A percentile compares a stretch with the other conserved stretches of the same genome.
These are phyloP conservation scores for Curvularia eragrostidis DNA, from an alignment of 2,329 filamentous ascomycete species.

Conservation along the genomic window DNA sequence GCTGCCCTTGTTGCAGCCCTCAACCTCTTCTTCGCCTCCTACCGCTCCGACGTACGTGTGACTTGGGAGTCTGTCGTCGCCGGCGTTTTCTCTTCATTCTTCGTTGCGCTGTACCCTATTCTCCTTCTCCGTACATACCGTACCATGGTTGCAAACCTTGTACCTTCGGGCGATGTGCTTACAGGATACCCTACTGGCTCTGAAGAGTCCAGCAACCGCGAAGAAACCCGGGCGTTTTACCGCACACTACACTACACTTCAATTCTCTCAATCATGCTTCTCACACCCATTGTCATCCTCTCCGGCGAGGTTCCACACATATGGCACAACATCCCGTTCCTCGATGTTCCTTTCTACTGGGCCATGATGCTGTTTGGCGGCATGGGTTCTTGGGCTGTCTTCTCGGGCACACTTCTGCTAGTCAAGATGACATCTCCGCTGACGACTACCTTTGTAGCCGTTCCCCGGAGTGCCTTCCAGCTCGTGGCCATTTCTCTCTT, in stretches of 20 bases:
- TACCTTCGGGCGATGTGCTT: slow-evolving; percentile 55
- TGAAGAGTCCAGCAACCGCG: slow-evolving; percentile 48
- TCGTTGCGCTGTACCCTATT: slow-evolving; percentile 61
- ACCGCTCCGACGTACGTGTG: slow-evolving; percentile 55
- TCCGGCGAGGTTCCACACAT: slow-evolving; percentile 59
- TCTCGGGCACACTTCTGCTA: slow-evolving; percentile 57
- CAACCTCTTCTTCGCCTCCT: slow-evolving; percentile 58
- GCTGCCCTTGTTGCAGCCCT: slow-evolving; percentile 59
- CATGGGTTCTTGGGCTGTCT: slow-evolving; percentile 57
- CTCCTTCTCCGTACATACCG: slow-evolving; percentile 60
- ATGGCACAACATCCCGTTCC: slow-evolving; percentile 60
- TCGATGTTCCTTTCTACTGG: slow-evolving; percentile 64
- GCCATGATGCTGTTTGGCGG: slow-evolving; percentile 59
- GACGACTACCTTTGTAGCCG: slow-evolving; percentile 58
- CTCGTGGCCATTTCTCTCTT: slow-evolving; percentile 56
- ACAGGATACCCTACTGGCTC: slow-evolving; percentile 46
- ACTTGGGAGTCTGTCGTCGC: slow-evolving; percentile 60
- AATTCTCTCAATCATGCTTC: slow-evolving; percentile 56
- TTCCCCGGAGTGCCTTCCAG: slow-evolving; percentile 59
- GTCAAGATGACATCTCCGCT: slow-evolving; percentile 60
- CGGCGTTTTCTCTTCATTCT: slow-evolving; percentile 60
- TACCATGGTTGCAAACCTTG: slow-evolving; percentile 53
- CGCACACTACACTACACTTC: slow-evolving; percentile 61
- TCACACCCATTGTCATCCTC: slow-evolving; percentile 58
- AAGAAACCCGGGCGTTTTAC: slow-evolving; percentile 60